phyloP scores from a whole-genome alignment of 2,329 filamentous ascomycete species.

The Apiospora saccharicola region DNA sequence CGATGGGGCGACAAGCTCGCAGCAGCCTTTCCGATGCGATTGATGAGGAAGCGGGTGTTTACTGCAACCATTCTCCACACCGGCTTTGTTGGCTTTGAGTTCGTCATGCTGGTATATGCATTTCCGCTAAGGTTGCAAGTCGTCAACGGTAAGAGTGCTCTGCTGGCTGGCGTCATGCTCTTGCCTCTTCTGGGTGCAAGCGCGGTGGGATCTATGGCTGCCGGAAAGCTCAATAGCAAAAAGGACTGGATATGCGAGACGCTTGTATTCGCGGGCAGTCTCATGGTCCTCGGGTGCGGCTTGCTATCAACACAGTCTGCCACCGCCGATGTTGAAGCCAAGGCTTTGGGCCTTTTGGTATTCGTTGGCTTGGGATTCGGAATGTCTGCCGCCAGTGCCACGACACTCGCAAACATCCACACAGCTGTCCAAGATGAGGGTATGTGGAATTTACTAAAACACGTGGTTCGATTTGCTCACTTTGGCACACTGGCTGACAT shows the following conservation, averaged over 20 bases:
- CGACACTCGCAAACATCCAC: conserved; percentile 53
- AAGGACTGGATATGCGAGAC: conserved; percentile 53
- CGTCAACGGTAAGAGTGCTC: conserved; percentile 54
- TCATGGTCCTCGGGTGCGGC: conserved; percentile 56
- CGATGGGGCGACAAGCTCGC: conserved; percentile 43
- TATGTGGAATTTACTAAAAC: conserved; percentile 37
- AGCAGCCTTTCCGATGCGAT: conserved; percentile 55
- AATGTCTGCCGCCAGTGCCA: conserved; percentile 54
- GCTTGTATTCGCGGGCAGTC: conserved; percentile 48
- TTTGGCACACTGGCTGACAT: conserved; percentile 30
- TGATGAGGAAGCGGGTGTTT: conserved; percentile 58
- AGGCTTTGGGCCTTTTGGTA: conserved; percentile 56
- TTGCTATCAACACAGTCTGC: conserved; percentile 51
- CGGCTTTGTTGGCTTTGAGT: conserved; percentile 58
- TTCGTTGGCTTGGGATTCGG: conserved; percentile 63
- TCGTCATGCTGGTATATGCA: conserved; percentile 56
- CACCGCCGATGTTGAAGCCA: conserved; percentile 48
- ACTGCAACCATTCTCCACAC: conserved; percentile 52
- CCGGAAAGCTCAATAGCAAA: conserved; percentile 51
- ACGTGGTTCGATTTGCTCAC: neutral
- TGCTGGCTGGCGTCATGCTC: conserved; percentile 59
- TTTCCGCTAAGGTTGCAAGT: conserved; percentile 59
- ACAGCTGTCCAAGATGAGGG: conserved; percentile 55
- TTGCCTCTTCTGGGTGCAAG: conserved; percentile 60
- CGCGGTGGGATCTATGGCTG: conserved; percentile 52